Evolutionary conservation across 352 stramenopile species (phyloP).

Genomic region (Pythium myriotylum): DNA sequence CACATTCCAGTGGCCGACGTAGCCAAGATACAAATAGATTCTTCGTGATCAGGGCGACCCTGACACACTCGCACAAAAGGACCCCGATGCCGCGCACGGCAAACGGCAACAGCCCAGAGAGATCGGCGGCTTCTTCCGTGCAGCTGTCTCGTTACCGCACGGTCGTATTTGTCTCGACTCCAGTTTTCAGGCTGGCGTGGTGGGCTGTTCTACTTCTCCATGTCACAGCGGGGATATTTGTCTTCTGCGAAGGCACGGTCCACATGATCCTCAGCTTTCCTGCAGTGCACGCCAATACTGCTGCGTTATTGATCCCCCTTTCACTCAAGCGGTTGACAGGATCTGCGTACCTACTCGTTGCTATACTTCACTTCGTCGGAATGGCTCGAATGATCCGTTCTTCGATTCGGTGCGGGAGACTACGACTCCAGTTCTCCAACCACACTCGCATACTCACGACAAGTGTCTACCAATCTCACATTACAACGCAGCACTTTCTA

Average conservation of each 20-base stretch:
- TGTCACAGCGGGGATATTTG: constrained; percentile 1
- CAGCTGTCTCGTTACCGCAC: neutral
- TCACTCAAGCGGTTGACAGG: constrained; percentile 1
- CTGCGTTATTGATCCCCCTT: constrained; percentile 5
- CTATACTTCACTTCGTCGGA: neutral
- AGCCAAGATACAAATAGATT: too few species aligned
- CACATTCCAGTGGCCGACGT: too few species aligned
- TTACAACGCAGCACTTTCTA: too few species aligned
- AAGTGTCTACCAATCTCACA: too few species aligned
- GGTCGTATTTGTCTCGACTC: neutral
- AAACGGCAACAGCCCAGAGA: too few species aligned
- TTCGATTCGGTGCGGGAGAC: neutral
- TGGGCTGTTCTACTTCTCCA: constrained; percentile 3
- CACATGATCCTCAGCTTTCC: constrained; percentile 11
- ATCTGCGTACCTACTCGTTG: constrained; percentile 2
- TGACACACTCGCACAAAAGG: too few species aligned
- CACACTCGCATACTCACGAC: too few species aligned
- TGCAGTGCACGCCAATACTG: neutral
- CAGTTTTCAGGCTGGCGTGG: constrained; percentile 2
- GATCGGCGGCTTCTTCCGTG: too few species aligned
- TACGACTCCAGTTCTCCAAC: neutral
- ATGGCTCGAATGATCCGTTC: neutral
- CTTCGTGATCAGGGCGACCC: too few species aligned
- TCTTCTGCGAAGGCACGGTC: neutral
- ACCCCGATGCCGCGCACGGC: too few species aligned